Evolutionary conservation across 2,329 filamentous ascomycete genomes (phyloP), one percentile per base, ranked within the genome.

Genomic region (Juglanconis juglandina): DNA sequence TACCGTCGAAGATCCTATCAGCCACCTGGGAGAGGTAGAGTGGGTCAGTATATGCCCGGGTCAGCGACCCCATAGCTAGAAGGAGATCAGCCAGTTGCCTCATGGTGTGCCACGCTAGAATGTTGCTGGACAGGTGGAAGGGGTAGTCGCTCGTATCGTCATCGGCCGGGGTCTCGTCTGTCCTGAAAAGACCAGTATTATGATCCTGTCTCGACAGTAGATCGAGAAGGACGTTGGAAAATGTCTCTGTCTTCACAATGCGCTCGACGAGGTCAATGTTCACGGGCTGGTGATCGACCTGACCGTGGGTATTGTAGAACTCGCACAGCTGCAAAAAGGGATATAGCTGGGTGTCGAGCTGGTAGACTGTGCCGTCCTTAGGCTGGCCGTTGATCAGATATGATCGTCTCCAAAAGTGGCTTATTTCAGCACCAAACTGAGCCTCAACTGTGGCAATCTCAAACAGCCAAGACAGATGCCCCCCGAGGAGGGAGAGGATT

Each of bases 271-370:
- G 32, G 2, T 39, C 10, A 2, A 5, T 44, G 51, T 34, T 17
- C 7, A 3, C 14, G 7, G 33, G 37, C 11, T 65, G 56, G 5
- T 58, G 10, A 4, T 41, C 4, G 5, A n/a, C 34, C 5, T 30
- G n/a, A 10, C 42, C 47, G 33, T 58, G 65, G 4, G 42, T 17
- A 5, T 58, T 35, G 52, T 42, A 57, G 37, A 58, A 67, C 17
- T 67, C 66, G 60, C 65, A 66, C 4, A 67, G 57, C 48, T 67
- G 65, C 24, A 67, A 32, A 44, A 67, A 64, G 2, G 66, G 66
- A 49, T 67, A 67, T 47, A 61, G 61, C 42, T 67, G 66, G 35
- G 66, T 66, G 46, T 67, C 66, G 8, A 66, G 59, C 48, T 67
- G 65, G 47, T 66, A 67, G 3, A 65, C 63, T 14, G 44, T 14